Conservation (phyloP, 345 rosid species). For the Melaleuca alternifolia region DNA sequence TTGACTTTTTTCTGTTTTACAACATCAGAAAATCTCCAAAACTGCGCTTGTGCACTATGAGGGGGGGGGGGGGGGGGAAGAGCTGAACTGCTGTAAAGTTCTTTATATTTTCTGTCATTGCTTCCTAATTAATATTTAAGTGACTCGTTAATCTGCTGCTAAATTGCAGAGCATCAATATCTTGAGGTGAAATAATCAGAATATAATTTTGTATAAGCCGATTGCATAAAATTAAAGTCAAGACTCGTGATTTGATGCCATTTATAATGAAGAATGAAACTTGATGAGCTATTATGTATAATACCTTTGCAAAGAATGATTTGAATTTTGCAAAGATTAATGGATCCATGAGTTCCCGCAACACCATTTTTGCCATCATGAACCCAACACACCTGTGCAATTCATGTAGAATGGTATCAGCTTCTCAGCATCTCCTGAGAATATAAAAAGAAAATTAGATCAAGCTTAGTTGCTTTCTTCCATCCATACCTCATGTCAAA, state of each 20-base stretch:
- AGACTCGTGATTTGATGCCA: background rate
- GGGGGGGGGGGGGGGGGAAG: background rate
- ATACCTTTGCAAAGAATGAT: constrained; percentile 73
- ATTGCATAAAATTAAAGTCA: background rate
- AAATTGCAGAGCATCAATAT: background rate
- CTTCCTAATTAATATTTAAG: background rate
- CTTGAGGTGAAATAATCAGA: background rate
- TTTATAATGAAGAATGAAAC: background rate
- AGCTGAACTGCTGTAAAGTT: background rate
- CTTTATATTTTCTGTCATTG: background rate
- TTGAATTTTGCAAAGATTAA: constrained; percentile 61
- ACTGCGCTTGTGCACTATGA: background rate
- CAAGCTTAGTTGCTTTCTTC: background rate
- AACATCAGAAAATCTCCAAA: background rate
- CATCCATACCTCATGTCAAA: constrained; percentile 81
- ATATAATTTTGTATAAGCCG: background rate
- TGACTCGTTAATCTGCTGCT: background rate
- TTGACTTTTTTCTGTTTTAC: background rate
- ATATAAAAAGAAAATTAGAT: background rate
- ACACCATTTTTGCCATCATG: constrained; percentile 98
- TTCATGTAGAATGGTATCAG: constrained; percentile 8
- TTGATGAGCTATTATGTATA: background rate
- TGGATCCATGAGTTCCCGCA: constrained; percentile 90
- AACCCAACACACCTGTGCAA: constrained; percentile 75
- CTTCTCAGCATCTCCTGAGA: constrained; percentile 1